A percentile compares a stretch with the other conserved stretches of the same genome.
These are phyloP conservation scores for Penicillium sp. DNA, from an alignment of 2,329 filamentous ascomycete species.

Conservation along the genomic window DNA sequence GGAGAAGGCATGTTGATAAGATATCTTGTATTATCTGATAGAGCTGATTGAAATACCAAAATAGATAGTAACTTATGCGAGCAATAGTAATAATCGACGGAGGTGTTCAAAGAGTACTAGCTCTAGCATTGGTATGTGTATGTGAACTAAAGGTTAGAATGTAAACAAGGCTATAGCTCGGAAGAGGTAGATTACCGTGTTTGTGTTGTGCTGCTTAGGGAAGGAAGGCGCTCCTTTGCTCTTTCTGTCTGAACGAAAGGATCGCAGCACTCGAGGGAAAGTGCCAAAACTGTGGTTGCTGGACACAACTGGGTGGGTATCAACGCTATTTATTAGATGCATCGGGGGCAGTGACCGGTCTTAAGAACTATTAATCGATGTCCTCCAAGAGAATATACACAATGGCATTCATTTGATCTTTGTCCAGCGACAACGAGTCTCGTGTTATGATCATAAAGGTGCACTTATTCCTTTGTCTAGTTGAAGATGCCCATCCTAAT, in stretches of 20 bases:
- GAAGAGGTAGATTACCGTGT: not conserved
- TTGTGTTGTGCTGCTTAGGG: not conserved
- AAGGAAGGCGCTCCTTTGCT: not conserved
- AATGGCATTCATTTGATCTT: conserved; percentile 1
- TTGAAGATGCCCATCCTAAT: not conserved
- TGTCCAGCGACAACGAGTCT: not conserved
- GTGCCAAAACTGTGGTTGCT: not conserved
- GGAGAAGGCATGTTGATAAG: not conserved
- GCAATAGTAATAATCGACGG: not conserved
- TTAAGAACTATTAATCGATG: not conserved
- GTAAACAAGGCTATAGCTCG: not conserved
- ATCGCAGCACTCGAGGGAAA: not conserved
- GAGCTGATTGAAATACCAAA: not conserved
- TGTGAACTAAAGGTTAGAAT: not conserved
- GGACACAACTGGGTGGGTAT: not conserved
- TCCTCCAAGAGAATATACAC: not conserved
- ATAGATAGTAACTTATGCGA: not conserved
- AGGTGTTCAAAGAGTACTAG: not conserved
- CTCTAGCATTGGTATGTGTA: not conserved
- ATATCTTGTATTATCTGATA: not conserved
- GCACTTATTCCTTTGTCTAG: not conserved
- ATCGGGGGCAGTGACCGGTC: not conserved
- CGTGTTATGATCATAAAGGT: too few relatives aligned
- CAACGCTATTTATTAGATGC: not conserved
- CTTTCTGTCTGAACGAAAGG: not conserved